Evolutionary conservation across 1,284 basidiomycete species (phyloP).

Genomic region (Irpex rosettiformis): DNA sequence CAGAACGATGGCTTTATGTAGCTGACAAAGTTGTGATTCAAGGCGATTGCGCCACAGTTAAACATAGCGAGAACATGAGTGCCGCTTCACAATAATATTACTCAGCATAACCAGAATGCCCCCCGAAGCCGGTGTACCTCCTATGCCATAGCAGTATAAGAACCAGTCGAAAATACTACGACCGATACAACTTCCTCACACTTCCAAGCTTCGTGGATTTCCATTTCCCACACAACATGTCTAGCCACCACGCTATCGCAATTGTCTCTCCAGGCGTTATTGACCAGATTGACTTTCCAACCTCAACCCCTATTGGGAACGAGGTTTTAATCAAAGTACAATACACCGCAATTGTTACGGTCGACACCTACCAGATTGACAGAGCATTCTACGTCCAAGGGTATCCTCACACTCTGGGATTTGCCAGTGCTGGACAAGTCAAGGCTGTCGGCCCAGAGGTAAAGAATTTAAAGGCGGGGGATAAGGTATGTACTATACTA

Average conservation of each 20-base stretch:
- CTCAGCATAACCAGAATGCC: too few relatives aligned
- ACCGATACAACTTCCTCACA: too few relatives aligned
- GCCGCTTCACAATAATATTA: too few relatives aligned
- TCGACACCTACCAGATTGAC: constrained; percentile 41
- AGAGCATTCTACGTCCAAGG: constrained; percentile 28
- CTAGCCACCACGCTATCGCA: constrained; percentile 4
- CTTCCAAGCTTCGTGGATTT: too few relatives aligned
- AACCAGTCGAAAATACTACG: too few relatives aligned
- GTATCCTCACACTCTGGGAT: constrained; percentile 40
- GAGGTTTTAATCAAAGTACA: constrained; percentile 45
- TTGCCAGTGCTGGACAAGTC: constrained; percentile 39
- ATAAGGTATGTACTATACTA: constrained; percentile 34
- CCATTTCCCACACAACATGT: neutral
- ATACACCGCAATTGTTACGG: constrained; percentile 39
- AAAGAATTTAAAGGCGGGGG: constrained; percentile 37
- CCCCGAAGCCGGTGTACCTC: too few relatives aligned
- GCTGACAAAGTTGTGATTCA: too few relatives aligned
- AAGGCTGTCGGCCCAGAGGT: constrained; percentile 38
- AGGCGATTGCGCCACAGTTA: too few relatives aligned
- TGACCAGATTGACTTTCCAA: constrained; percentile 26
- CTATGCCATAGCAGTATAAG: too few relatives aligned
- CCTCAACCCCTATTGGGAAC: constrained; percentile 34
- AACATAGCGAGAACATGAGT: too few relatives aligned
- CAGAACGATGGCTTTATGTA: too few relatives aligned
- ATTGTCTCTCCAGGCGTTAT: neutral